Conservation (phyloP, 2,329 filamentous ascomycete genomes). For the Xylaria sp. region DNA sequence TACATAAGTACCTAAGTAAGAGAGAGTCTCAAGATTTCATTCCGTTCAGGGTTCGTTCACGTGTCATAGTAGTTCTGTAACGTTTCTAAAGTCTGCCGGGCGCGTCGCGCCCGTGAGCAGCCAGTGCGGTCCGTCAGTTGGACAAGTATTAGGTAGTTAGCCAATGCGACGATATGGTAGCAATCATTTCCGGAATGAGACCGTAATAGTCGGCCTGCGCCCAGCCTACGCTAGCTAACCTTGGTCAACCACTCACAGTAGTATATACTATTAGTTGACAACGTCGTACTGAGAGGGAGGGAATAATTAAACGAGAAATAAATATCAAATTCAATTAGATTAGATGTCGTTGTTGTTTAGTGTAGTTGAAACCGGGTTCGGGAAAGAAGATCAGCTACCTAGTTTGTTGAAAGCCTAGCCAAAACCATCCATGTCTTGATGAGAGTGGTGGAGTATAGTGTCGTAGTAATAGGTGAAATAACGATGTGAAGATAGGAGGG, state of each 20-base stretch:
- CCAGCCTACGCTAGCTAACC: not conserved
- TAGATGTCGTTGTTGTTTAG: not conserved
- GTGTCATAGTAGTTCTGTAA: slow-evolving; percentile 10
- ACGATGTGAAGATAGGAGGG: slow-evolving; percentile 2
- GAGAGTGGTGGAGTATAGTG: not conserved
- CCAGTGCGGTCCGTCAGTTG: not conserved
- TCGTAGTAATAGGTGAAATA: slow-evolving; percentile 8
- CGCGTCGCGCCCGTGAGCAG: not conserved
- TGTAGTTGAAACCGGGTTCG: not conserved
- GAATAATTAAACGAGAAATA: not conserved
- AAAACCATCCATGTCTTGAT: not conserved
- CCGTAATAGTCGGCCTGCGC: not conserved
- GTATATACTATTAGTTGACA: no score
- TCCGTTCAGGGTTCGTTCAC: not conserved
- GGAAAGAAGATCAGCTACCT: slow-evolving; percentile 4
- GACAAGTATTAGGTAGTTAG: not conserved
- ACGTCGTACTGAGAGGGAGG: slow-evolving; percentile 5
- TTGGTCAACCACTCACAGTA: not conserved
- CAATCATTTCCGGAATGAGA: slow-evolving; percentile 10
- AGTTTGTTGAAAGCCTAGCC: not conserved
- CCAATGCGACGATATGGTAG: not conserved
- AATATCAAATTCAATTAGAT: not conserved
- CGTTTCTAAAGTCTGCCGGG: not conserved
- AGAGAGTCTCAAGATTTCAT: no score
- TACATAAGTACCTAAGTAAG: not conserved